Conservation (phyloP, 2,329 filamentous ascomycete species). For the Phialophora expanda region DNA sequence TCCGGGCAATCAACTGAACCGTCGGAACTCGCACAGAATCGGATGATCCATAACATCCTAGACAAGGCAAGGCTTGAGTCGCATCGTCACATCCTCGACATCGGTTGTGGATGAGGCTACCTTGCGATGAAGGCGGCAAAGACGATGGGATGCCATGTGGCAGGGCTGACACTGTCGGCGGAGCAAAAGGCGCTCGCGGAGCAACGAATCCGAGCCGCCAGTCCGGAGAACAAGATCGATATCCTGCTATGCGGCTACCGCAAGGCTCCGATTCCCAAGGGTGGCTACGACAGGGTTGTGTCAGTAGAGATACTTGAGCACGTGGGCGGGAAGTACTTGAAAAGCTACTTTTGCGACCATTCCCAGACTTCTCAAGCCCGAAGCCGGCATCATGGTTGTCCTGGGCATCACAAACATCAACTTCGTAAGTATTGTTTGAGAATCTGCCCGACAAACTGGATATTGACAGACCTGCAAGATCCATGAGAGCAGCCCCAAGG, state of each 20-base stretch:
- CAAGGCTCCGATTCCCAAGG: not conserved
- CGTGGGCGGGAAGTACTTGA: not conserved
- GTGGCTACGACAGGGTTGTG: not conserved
- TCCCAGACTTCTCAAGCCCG: not conserved
- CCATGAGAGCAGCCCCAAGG: not conserved
- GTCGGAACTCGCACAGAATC: not conserved
- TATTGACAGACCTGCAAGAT: not conserved
- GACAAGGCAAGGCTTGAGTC: not conserved
- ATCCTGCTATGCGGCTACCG: constrained; percentile 2
- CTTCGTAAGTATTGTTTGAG: not conserved
- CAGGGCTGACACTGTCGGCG: not conserved
- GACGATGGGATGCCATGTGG: not conserved
- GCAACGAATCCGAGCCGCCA: not conserved
- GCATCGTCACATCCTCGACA: constrained; percentile 2
- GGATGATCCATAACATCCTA: not conserved
- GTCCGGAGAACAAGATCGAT: not conserved
- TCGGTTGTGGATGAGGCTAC: not conserved
- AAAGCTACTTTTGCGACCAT: constrained; percentile 1
- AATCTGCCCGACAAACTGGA: not conserved
- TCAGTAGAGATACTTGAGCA: not conserved
- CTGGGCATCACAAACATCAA: not conserved
- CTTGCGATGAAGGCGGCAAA: not conserved
- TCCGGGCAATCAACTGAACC: not conserved
- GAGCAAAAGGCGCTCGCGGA: not conserved
- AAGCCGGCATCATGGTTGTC: not conserved